Evolutionary conservation across 352 stramenopile species (phyloP).

Genomic region (Globisporangium abappressorium): DNA sequence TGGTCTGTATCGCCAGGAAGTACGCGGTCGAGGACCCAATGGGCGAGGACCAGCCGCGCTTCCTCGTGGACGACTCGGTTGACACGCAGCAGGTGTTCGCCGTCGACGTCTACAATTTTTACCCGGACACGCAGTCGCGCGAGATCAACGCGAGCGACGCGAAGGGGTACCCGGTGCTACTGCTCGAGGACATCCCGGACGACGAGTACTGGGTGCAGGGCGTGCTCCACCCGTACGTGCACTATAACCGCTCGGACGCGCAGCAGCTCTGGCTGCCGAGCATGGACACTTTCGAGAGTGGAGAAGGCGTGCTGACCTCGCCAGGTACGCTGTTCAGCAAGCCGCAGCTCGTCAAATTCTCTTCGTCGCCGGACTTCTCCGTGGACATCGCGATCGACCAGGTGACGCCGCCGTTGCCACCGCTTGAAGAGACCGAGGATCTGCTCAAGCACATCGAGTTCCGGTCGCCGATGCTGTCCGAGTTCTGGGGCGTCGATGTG

Average conservation of each 20-base stretch:
- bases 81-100: slow-evolving; percentile 43
- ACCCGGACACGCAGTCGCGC: slow-evolving; percentile 22
- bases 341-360: slow-evolving; percentile 46
- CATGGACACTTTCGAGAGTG: slow-evolving; percentile 40
- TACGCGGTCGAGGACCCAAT: slow-evolving; percentile 26
- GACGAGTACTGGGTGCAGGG: slow-evolving; percentile 46
- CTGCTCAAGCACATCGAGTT: slow-evolving; percentile 68
- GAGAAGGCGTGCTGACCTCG: slow-evolving; percentile 38
- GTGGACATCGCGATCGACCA: slow-evolving; percentile 48
- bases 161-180: slow-evolving; percentile 31
- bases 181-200: slow-evolving; percentile 26
- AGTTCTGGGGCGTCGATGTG: slow-evolving; percentile 72
- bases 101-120: slow-evolving; percentile 39
- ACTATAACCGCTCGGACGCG: slow-evolving; percentile 42
- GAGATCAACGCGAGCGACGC: slow-evolving; percentile 29
- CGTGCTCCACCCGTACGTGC: slow-evolving; percentile 39
- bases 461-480: slow-evolving; percentile 51
- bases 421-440: slow-evolving; percentile 41
- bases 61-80: slow-evolving; percentile 33
- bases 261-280: slow-evolving; percentile 34
- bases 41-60: slow-evolving; percentile 34
- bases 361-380: slow-evolving; percentile 24
- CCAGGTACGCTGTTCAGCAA: slow-evolving; percentile 60
- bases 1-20: slow-evolving; percentile 42
- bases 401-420: slow-evolving; percentile 32